Evolutionary conservation across 179 eudicot genomes (phyloP).

Genomic region (Dionaea muscipula): DNA sequence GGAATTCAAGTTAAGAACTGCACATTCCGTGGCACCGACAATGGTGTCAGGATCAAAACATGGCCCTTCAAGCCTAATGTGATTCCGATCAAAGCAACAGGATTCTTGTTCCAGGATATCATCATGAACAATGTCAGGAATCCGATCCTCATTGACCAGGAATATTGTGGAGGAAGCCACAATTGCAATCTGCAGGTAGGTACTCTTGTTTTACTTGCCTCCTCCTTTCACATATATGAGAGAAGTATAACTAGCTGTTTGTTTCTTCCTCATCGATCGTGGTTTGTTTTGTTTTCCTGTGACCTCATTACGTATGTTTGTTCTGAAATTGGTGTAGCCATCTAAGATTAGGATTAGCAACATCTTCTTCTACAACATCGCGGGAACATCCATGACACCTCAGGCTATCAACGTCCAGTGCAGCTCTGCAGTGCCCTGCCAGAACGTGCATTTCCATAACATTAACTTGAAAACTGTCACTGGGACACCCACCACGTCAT

Average conservation of each 20-base stretch:
- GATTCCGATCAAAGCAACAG: conserved; percentile 35
- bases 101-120: conserved; percentile 37
- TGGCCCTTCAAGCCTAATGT: conserved; percentile 33
- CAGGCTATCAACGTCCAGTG: conserved; percentile 34
- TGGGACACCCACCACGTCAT: conserved; percentile 10
- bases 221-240: neutral
- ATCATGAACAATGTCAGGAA: conserved; percentile 44
- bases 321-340: conserved; percentile 17
- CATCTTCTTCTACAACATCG: conserved; percentile 33
- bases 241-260: neutral
- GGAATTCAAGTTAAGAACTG: conserved; percentile 55
- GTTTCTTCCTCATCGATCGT: too few species aligned
- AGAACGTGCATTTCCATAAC: conserved; percentile 29
- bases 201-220: too few species aligned
- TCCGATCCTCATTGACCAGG: conserved; percentile 66
- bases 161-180: conserved; percentile 26
- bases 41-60: conserved; percentile 63
- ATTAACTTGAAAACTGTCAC: conserved; percentile 21
- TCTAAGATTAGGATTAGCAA: conserved; percentile 42
- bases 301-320: neutral
- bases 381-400: conserved; percentile 34
- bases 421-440: conserved; percentile 45
- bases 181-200: neutral
- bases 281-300: neutral
- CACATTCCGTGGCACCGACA: conserved; percentile 41